Percentiles rank a stretch among this genome's conserved stretches.
Evolutionary conservation across 2,329 filamentous ascomycete species (phyloP).

Genomic region (Ascochyta clinopodiicola): DNA sequence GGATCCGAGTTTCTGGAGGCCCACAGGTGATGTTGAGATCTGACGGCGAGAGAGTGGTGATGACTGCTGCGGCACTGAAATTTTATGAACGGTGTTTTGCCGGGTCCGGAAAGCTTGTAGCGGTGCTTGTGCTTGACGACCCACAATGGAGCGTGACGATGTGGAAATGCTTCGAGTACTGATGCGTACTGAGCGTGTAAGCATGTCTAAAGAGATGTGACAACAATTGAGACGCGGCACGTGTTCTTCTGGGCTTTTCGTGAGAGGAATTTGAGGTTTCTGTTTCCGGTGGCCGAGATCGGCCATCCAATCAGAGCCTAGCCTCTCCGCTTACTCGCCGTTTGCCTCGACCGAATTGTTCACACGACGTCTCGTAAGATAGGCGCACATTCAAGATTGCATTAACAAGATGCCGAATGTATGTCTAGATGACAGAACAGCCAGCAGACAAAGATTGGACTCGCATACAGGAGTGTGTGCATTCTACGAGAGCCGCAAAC

Average conservation of each 20-base stretch:
- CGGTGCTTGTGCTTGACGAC: slow-evolving; percentile 26
- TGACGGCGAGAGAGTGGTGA: slow-evolving; percentile 19
- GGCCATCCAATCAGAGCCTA: slow-evolving; percentile 26
- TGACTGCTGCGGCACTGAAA: slow-evolving; percentile 36
- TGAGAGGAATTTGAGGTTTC: slow-evolving; percentile 18
- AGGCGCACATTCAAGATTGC: neutral
- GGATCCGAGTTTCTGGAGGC: slow-evolving; percentile 30
- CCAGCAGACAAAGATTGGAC: neutral
- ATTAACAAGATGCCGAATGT: too few species aligned
- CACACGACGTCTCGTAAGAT: neutral
- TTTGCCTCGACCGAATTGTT: too few species aligned
- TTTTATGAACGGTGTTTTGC: slow-evolving; percentile 39
- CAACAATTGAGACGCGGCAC: slow-evolving; percentile 17
- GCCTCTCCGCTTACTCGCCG: slow-evolving; percentile 16
- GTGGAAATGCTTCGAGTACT: slow-evolving; percentile 25
- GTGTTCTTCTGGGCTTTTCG: slow-evolving; percentile 17
- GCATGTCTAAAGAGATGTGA: slow-evolving; percentile 24
- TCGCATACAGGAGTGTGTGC: neutral
- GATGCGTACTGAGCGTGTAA: slow-evolving; percentile 24
- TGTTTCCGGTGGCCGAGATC: slow-evolving; percentile 29
- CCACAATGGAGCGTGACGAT: slow-evolving; percentile 26
- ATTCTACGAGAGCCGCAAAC: neutral
- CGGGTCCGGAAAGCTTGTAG: slow-evolving; percentile 38
- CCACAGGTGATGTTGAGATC: slow-evolving; percentile 25
- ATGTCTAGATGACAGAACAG: neutral